Base-by-base conservation (phyloP, 805 yeast genomes). In the Lipomyces oligophaga region DNA sequence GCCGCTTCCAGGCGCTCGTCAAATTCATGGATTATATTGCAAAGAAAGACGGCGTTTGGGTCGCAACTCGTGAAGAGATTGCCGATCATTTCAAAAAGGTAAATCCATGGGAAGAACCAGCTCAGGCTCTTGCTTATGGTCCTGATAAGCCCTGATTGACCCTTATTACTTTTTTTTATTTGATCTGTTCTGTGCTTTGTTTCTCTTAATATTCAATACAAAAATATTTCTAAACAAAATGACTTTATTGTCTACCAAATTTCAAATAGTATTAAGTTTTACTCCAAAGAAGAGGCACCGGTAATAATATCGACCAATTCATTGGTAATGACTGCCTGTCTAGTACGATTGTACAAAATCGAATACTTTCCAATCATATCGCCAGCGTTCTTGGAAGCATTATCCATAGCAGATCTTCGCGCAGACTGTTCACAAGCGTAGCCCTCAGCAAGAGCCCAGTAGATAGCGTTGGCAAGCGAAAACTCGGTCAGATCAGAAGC, bases 341-440 rank as follows among this genome's bases (percentile, higher is more conserved):
- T 87, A 66, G 97, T 84, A 81, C 98, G 90, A 89, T 93, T 93
- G 77, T 93, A 93, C 73, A 93, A 81, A 71, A 93, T 93, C 61
- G 97, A 84, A 84, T 85, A 90, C 68, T 79, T 83, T 75, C 79
- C 81, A 69, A 93, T 93, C 97, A 93, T 93, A 65, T 93, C 98
- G 75, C 95, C 96, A 57, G 98, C 98, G 69, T 90, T 90, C 93
- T 93, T 90, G 61, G 97, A 88, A 56, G 98, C 98, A 67, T 93
- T 93, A 75, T 90, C 98, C 98, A 90, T 90, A 61, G 98, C 97
- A 69, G 87, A 90, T 81, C 98, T 89, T 82, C 98, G 89, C 52
- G 98, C 96, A 58, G 94, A 83, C 60, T 89, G 79, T 78, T 90
- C 98, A 49, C 97, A 85, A 54, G 97, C 97, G 72, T 90, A 89